Percentiles rank a stretch among this genome's conserved stretches.
Evolutionary conservation across 129 eudicot species (phyloP).

Genomic region (Saposhnikovia divaricata): DNA sequence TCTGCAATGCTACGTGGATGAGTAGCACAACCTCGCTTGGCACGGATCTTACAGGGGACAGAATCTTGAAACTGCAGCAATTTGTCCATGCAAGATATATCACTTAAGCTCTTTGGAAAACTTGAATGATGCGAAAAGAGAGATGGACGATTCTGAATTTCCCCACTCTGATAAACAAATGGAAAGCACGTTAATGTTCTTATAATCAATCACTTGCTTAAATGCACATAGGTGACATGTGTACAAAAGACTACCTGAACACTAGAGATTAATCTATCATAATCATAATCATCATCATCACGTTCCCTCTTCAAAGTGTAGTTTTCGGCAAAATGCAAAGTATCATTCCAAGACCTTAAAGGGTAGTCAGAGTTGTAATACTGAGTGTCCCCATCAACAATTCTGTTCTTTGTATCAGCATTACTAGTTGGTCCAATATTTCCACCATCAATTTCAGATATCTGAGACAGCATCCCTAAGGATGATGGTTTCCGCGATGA

Average conservation of each 20-base stretch:
- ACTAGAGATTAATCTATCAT: slow-evolving; percentile 17
- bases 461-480: slow-evolving; percentile 48
- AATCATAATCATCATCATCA: slow-evolving; percentile 26
- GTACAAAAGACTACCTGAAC: slow-evolving; percentile 35
- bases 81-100: slow-evolving; percentile 57
- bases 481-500: slow-evolving; percentile 32
- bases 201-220: background rate
- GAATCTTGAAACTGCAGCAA: slow-evolving; percentile 68
- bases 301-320: slow-evolving; percentile 50
- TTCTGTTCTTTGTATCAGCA: slow-evolving; percentile 26
- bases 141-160: slow-evolving; percentile 32
- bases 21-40: slow-evolving; percentile 97
- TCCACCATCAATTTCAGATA: slow-evolving; percentile 51
- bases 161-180: slow-evolving; percentile 28
- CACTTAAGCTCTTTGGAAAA: slow-evolving; percentile 71
- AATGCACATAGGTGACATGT: background rate
- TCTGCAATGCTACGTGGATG: slow-evolving; percentile 98
- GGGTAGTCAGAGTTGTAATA: slow-evolving; percentile 43
- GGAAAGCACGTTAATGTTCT: background rate
- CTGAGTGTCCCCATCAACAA: slow-evolving; percentile 16
- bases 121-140: slow-evolving; percentile 73
- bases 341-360: slow-evolving; percentile 57
- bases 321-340: slow-evolving; percentile 40
- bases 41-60: slow-evolving; percentile 84
- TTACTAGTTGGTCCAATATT: slow-evolving; percentile 20